Evolutionary conservation across 495 filamentous ascomycete species (phyloP).

Genomic region (Neurospora tetrasperma): DNA sequence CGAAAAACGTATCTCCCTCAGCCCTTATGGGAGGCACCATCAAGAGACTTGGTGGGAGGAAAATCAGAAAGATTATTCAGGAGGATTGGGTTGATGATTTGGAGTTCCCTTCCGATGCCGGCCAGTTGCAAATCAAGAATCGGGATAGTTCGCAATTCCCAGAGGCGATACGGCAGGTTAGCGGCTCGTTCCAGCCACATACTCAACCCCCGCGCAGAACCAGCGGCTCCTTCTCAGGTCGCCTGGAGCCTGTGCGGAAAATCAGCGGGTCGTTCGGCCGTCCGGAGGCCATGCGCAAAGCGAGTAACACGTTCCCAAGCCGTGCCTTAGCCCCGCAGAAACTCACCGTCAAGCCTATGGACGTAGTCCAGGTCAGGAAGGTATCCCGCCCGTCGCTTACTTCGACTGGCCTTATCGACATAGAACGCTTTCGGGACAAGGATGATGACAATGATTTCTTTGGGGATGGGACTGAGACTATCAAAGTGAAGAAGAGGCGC

Average conservation of each 20-base stretch:
- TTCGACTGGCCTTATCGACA: conserved; percentile 29
- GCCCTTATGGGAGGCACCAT: conserved; percentile 90
- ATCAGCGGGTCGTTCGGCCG: neutral
- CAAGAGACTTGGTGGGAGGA: conserved; percentile 77
- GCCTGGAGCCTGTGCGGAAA: neutral
- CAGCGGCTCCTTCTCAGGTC: neutral
- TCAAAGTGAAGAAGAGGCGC: conserved; percentile 55
- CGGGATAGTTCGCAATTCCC: conserved; percentile 52
- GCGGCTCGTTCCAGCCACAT: conserved; percentile 32
- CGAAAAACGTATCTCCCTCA: conserved; percentile 81
- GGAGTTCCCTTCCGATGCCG: conserved; percentile 58
- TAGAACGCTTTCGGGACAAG: conserved; percentile 52
- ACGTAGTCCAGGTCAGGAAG: conserved; percentile 5
- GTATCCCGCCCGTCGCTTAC: conserved; percentile 16
- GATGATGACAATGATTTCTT: conserved; percentile 51
- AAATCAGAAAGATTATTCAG: conserved; percentile 60
- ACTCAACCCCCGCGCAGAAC: conserved; percentile 20
- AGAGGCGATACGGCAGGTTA: conserved; percentile 56
- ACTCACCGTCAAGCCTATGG: conserved; percentile 1
- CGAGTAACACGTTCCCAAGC: neutral
- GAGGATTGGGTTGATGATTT: conserved; percentile 94
- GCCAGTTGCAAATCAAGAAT: conserved; percentile 52
- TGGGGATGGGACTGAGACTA: conserved; percentile 51
- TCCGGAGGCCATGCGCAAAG: neutral
- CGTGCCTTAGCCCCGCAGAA: neutral